Evolutionary conservation across 2,329 filamentous ascomycete genomes (phyloP), one percentile per base, ranked within the genome.

Genomic region (Fusarium subglutinans): DNA sequence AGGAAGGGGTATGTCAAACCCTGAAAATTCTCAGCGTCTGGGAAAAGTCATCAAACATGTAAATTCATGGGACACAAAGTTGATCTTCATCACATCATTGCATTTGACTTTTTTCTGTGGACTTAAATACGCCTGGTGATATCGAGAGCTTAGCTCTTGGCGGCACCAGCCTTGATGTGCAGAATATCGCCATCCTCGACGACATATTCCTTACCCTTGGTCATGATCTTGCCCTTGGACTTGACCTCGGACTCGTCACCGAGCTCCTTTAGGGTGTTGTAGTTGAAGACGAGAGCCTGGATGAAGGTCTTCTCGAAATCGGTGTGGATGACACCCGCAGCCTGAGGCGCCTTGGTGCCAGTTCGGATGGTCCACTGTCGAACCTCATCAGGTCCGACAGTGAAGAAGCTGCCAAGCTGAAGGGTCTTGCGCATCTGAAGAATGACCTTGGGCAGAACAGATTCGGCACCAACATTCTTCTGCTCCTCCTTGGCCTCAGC

Each of bases 261-360:
- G 55, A 93, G 87, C 84, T 98, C 96, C 86, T 92, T 94, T 61
- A 99, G 86, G 5, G 89, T 85, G 33, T 82, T 87, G 85, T 91
- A 99, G 87, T 98, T 98, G 87, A 97, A 98, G 37, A 98, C 95
- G 74, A 99, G 89, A 73, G 89, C 93, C 86, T 99, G 97, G 79
- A 99, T 99, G 82, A 99, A 99, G 1, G 97, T 99, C 91, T 99
- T 99, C 85, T 99, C 96, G 77, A 99, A 98, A 83, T 99, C 96
- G 76, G 92, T 94, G 86, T 99, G 96, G 77, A 99, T 99, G 73
- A 99, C 96, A 88, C 96, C 96, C 43, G 96, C 96, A 53, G 96
- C 96, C 81, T 97, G 93, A 24, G 96, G 96, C n/a, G 96, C 96
- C 88, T 99, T 99, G 81, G 93, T 98, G 78, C 95, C 95, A 80